These are phyloP conservation scores for Dillenia turbinata DNA, from an alignment of 164 flowering plant species.

Conservation along the genomic window DNA sequence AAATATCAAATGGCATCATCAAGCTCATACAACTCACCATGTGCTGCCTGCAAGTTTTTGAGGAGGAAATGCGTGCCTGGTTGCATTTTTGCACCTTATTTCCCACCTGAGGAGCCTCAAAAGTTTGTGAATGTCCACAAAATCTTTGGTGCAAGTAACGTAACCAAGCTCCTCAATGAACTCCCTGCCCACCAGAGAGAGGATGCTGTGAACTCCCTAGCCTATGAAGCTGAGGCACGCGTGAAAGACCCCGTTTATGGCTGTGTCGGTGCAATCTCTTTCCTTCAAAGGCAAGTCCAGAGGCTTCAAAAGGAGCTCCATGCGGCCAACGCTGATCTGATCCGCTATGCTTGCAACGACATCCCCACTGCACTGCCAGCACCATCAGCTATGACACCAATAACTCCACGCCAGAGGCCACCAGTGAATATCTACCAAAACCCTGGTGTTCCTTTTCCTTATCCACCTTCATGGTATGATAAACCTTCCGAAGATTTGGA, in stretches of 20 bases:
- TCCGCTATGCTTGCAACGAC: slow-evolving; percentile 52
- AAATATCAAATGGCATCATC: slow-evolving; percentile 40
- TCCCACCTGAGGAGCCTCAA: slow-evolving; percentile 76
- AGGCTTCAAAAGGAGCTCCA: slow-evolving; percentile 67
- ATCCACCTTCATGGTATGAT: slow-evolving; percentile 39
- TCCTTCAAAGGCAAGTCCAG: slow-evolving; percentile 62
- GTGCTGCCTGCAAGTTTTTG: slow-evolving; percentile 87
- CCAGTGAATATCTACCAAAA: slow-evolving; percentile 16
- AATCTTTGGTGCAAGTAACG: slow-evolving; percentile 78
- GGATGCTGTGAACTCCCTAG: slow-evolving; percentile 73
- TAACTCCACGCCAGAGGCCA: slow-evolving; percentile 16
- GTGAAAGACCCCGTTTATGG: slow-evolving; percentile 74
- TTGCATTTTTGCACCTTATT: slow-evolving; percentile 70
- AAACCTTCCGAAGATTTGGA: slow-evolving; percentile 19
- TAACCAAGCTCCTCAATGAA: slow-evolving; percentile 69
- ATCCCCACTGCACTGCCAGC: slow-evolving; percentile 20
- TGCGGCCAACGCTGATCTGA: slow-evolving; percentile 56
- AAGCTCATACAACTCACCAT: slow-evolving; percentile 65
- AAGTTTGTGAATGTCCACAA: slow-evolving; percentile 75
- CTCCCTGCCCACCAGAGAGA: slow-evolving; percentile 69
- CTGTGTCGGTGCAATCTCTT: slow-evolving; percentile 68
- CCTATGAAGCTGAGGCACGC: slow-evolving; percentile 73
- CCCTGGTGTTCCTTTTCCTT: slow-evolving; percentile 21
- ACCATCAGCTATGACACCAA: neutral
- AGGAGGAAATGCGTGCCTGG: slow-evolving; percentile 70